Evolutionary conservation across 345 rosid genomes (phyloP).

Genomic region (Eutrema yunnanense): DNA sequence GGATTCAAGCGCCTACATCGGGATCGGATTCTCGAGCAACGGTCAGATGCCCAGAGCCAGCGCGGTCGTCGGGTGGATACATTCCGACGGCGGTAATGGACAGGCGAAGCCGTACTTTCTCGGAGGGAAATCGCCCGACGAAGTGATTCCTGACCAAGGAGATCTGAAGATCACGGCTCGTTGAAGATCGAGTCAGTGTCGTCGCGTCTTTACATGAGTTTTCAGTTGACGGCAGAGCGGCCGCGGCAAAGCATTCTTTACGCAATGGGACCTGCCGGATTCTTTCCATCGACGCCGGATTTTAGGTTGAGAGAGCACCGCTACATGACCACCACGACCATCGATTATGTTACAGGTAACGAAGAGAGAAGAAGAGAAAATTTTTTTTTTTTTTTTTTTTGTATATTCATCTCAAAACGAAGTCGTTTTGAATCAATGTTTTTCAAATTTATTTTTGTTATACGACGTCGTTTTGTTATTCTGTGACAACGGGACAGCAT

Average conservation of each 20-base stretch:
- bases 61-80: conserved; percentile 76
- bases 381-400: no score
- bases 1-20: no score
- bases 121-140: conserved; percentile 29
- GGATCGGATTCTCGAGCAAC: no score
- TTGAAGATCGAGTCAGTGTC: conserved; percentile 41
- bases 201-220: conserved; percentile 54
- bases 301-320: conserved; percentile 47
- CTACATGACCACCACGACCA: conserved; percentile 36
- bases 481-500: no score
- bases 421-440: no score
- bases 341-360: conserved; percentile 61
- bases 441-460: no score
- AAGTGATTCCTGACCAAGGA: conserved; percentile 55
- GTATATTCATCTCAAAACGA: no score
- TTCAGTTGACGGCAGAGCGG: conserved; percentile 42
- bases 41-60: no score
- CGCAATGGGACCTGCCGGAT: conserved; percentile 48
- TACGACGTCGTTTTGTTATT: no score
- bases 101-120: conserved; percentile 45
- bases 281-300: conserved; percentile 41
- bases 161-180: conserved; percentile 35
- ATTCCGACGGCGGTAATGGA: conserved; percentile 21
- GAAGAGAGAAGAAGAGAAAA: no score
- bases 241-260: conserved; percentile 48